A percentile compares a stretch with the other conserved stretches of the same genome.
Evolutionary conservation across 2,329 filamentous ascomycete species (phyloP).

Genomic region (Beauveria rudraprayagi): DNA sequence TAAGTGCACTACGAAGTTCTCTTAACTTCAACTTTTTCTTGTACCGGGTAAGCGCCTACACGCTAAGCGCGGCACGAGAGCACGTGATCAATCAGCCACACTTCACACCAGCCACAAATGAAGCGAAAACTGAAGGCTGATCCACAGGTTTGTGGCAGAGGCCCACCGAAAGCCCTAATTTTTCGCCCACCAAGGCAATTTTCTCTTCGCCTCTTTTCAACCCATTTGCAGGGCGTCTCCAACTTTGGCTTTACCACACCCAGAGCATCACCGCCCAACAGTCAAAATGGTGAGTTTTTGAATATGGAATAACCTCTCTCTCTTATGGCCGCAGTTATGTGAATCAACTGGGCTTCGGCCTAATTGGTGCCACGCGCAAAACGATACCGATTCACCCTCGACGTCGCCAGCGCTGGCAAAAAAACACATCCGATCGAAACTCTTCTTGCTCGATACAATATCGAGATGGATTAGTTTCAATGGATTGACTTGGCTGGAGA

Average conservation of each 20-base stretch:
- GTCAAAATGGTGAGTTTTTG: slow-evolving; percentile 35
- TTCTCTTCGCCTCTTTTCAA: slow-evolving; percentile 21
- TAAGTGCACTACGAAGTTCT: too few species aligned
- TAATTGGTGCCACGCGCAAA: slow-evolving; percentile 22
- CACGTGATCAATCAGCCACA: slow-evolving; percentile 11
- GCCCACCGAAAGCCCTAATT: slow-evolving; percentile 29
- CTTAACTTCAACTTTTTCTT: neutral
- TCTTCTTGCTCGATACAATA: slow-evolving; percentile 11
- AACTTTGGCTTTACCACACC: slow-evolving; percentile 19
- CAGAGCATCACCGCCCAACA: slow-evolving; percentile 27
- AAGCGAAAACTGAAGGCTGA: slow-evolving; percentile 15
- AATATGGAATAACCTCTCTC: slow-evolving; percentile 21
- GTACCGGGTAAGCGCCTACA: slow-evolving; percentile 4
- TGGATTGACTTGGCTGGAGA: slow-evolving; percentile 59
- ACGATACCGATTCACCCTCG: slow-evolving; percentile 20
- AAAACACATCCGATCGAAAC: slow-evolving; percentile 25
- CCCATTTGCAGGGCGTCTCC: slow-evolving; percentile 23
- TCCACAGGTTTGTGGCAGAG: slow-evolving; percentile 4
- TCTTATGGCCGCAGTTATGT: slow-evolving; percentile 32
- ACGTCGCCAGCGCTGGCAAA: slow-evolving; percentile 15
- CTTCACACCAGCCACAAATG: slow-evolving; percentile 12
- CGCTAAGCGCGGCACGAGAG: neutral
- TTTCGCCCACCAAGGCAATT: slow-evolving; percentile 26
- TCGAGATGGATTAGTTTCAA: slow-evolving; percentile 5
- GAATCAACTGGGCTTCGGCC: slow-evolving; percentile 26